These are phyloP conservation scores for Penicillium sp. DNA, from an alignment of 2,329 filamentous ascomycete species.

Conservation along the genomic window DNA sequence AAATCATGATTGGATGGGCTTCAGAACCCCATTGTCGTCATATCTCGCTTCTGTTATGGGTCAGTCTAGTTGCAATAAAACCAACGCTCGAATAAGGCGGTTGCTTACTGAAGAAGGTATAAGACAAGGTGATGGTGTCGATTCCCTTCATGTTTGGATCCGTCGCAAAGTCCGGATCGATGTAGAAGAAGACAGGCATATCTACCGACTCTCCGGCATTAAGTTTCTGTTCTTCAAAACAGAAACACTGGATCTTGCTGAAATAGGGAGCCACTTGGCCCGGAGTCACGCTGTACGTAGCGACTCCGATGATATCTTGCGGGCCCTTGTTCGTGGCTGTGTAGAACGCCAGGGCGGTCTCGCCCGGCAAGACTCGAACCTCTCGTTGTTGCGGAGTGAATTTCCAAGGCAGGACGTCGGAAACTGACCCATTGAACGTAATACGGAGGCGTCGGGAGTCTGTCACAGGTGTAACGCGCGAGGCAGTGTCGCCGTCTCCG, in stretches of 20 bases:
- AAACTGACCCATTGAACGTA: conserved; percentile 94
- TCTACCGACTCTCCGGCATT: conserved; percentile 96
- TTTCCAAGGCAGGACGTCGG: conserved; percentile 95
- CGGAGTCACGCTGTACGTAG: conserved; percentile 95
- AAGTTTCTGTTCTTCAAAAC: conserved; percentile 94
- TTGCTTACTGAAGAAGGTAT: conserved; percentile 93
- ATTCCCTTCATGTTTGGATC: conserved; percentile 93
- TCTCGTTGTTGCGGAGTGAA: conserved; percentile 96
- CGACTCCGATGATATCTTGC: conserved; percentile 95
- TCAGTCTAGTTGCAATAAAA: conserved; percentile 27
- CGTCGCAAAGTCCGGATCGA: conserved; percentile 91
- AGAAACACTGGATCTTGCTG: conserved; percentile 99
- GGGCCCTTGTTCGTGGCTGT: conserved; percentile 90
- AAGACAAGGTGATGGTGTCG: conserved; percentile 92
- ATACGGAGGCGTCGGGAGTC: conserved; percentile 85
- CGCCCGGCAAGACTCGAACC: conserved; percentile 90
- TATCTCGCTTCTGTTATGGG: conserved; percentile 72
- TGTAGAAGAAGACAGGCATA: conserved; percentile 99
- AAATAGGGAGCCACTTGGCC: conserved; percentile 97
- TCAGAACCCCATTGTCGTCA: conserved; percentile 76
- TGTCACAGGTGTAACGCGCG: conserved; percentile 78
- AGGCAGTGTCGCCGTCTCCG: conserved; percentile 68
- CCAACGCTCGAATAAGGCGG: neutral
- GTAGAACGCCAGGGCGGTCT: conserved; percentile 97
- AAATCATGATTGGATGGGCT: conserved; percentile 53